Percentiles rank a stretch among this genome's conserved stretches.
These are phyloP conservation scores for Datisca glomerata DNA, from an alignment of 306 rosid genomes.

Conservation along the genomic window DNA sequence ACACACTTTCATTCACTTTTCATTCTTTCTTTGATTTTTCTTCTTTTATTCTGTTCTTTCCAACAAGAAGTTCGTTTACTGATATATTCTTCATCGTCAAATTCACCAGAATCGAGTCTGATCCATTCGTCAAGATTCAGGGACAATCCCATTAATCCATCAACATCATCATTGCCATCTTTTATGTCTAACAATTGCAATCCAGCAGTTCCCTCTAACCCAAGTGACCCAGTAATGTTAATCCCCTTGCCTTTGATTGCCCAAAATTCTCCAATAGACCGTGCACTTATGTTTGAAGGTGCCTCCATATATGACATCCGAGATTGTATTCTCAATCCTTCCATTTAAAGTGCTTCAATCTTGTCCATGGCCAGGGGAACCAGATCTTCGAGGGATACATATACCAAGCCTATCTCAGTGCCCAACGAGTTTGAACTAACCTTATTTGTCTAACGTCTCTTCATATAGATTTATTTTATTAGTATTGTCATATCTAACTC, in stretches of 20 bases:
- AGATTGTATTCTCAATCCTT: conserved; percentile 87
- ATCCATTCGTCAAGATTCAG: conserved; percentile 89
- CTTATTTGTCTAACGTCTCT: too few relatives aligned
- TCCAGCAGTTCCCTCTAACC: conserved; percentile 76
- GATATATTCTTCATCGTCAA: conserved; percentile 59
- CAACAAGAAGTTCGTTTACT: conserved; percentile 77
- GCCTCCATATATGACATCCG: conserved; percentile 73
- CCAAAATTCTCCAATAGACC: conserved; percentile 40
- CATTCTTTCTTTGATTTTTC: too few relatives aligned
- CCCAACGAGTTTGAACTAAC: too few relatives aligned
- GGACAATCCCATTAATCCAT: conserved; percentile 73
- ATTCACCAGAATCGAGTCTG: conserved; percentile 81
- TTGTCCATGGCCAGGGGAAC: conserved; percentile 85
- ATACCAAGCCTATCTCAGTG: too few relatives aligned
- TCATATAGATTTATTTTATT: too few relatives aligned
- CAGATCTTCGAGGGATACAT: conserved; percentile 78
- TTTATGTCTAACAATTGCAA: conserved; percentile 55
- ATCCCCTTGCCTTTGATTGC: conserved; percentile 50
- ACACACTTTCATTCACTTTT: too few relatives aligned
- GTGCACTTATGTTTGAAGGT: conserved; percentile 60
- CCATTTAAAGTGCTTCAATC: conserved; percentile 80
- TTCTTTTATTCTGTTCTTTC: too few relatives aligned
- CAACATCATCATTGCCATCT: conserved; percentile 34
- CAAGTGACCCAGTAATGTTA: conserved; percentile 36
- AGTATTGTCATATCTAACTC: too few relatives aligned